Percentiles rank a stretch among this genome's conserved stretches.
Conservation (phyloP, 202 grass and related monocot species). For the Miscanthus sacchariflorus region DNA sequence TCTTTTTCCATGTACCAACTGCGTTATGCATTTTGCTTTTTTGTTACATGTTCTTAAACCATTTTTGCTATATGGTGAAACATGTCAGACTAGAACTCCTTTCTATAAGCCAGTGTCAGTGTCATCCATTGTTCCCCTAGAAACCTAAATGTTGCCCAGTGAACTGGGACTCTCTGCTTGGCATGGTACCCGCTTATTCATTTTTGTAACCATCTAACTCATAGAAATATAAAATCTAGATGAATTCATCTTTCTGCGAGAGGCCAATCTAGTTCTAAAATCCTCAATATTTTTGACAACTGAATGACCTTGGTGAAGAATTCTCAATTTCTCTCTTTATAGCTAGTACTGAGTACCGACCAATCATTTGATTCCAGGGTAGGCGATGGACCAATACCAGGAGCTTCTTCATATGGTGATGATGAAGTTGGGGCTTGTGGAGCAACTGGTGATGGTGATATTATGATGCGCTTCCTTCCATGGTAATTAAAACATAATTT, state of each 20-base stretch:
- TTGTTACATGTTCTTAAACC: slow-evolving; percentile 2
- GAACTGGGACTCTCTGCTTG: neutral
- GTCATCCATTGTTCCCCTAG: neutral
- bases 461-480: slow-evolving; percentile 98
- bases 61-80: neutral
- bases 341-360: neutral
- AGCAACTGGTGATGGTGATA: slow-evolving; percentile 93
- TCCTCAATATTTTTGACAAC: neutral
- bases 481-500: slow-evolving; percentile 60
- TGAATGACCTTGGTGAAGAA: neutral
- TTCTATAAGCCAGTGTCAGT: neutral
- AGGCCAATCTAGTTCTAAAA: too few species aligned
- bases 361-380: slow-evolving; percentile 66
- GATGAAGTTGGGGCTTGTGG: slow-evolving; percentile 89
- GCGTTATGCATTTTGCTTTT: neutral
- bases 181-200: neutral
- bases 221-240: neutral
- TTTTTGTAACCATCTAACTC: neutral
- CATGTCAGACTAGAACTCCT: neutral
- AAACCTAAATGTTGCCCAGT: neutral
- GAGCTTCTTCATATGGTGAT: slow-evolving; percentile 87
- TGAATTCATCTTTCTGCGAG: neutral
- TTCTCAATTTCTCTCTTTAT: slow-evolving; percentile 20
- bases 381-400: slow-evolving; percentile 93
- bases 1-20: neutral